phyloP scores from a whole-genome alignment of 805 yeast genomes.

The Barnettozyma wickerhamii region DNA sequence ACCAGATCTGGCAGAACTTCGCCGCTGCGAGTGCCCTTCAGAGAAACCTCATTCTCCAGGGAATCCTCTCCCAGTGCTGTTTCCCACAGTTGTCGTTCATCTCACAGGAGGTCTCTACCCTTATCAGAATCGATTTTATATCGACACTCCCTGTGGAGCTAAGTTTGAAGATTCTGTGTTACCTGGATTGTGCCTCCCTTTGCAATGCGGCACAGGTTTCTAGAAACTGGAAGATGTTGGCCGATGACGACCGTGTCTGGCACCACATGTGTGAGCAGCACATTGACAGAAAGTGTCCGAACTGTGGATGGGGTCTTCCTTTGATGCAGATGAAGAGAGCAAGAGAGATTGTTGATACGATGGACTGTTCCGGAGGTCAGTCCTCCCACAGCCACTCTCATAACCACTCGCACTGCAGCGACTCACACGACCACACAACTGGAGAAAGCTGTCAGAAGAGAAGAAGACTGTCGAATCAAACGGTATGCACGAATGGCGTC shows the following conservation, averaged over 20 bases:
- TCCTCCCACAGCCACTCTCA: no score
- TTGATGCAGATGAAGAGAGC: constrained; percentile 83
- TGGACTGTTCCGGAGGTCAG: no score
- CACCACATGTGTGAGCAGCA: constrained; percentile 98
- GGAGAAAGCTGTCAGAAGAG: constrained; percentile 19
- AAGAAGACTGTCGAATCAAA: constrained; percentile 25
- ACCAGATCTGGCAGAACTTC: constrained; percentile 81
- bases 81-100: constrained; percentile 91
- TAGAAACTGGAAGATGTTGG: constrained; percentile 78
- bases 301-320: constrained; percentile 99
- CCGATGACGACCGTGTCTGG: constrained; percentile 98
- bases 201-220: constrained; percentile 94
- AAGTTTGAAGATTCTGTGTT: constrained; percentile 78
- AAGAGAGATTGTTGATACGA: constrained; percentile 38
- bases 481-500: constrained; percentile 15
- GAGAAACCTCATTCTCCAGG: constrained; percentile 73
- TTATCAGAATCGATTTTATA: constrained; percentile 87
- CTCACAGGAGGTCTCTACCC: constrained; percentile 68
- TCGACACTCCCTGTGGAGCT: constrained; percentile 82
- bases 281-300: constrained; percentile 94
- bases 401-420: no score
- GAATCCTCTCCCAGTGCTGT: constrained; percentile 85
- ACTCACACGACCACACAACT: no score
- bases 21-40: constrained; percentile 67
- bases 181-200: constrained; percentile 87